Base-by-base conservation (phyloP, 352 stramenopile species). In the Globisporangium orthogonon region DNA sequence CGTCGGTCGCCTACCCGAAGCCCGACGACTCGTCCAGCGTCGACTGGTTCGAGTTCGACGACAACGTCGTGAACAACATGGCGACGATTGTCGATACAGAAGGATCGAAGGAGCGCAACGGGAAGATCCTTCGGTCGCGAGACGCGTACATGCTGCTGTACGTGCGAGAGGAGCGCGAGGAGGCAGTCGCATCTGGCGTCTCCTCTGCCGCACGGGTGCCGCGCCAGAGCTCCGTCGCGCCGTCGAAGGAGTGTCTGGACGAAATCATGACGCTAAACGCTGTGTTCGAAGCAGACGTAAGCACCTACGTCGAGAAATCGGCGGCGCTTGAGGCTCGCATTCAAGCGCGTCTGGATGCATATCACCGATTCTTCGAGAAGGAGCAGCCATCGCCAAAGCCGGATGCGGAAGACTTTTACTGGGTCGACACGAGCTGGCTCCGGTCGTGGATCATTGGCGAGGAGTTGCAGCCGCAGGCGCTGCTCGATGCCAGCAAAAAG, bases 101-200 rank as follows among this genome's bases (percentile, higher is more conserved):
- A 57, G 59, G 66, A 1, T 61, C 62, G 17, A 80, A 73, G 66
- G 75, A 88, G 50, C 61, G 63, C 23, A 54, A 74, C 3, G 79
- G 70, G 9, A 82, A 80, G 52, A 83, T 74, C 61, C 71, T 89
- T 40, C 70, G 80, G 4, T 94, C 83, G 1, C 75, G 83, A 18
- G 85, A 95, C 50, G 84, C 86, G 14, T 95, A 95, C 61, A 95
- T 95, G 86, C 63, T 95, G 23, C 63, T 94, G 33, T 95, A 94
- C 56, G 70, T 78, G 52, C 73, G 75, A 33, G 76, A 82, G 2
- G 69, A 82, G 17, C 30, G 23, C 1, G 23, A 50, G 18, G 43
- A 14, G 15, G 10, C n/a, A 17, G n/a, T 28, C 31, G 23, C 33
- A 23, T 33, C 37, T 48, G n/a, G 7, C 41, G 41, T 23, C 2